Evolutionary conservation across 2,329 filamentous ascomycete genomes (phyloP).

Genomic region (Claviceps purpurea): DNA sequence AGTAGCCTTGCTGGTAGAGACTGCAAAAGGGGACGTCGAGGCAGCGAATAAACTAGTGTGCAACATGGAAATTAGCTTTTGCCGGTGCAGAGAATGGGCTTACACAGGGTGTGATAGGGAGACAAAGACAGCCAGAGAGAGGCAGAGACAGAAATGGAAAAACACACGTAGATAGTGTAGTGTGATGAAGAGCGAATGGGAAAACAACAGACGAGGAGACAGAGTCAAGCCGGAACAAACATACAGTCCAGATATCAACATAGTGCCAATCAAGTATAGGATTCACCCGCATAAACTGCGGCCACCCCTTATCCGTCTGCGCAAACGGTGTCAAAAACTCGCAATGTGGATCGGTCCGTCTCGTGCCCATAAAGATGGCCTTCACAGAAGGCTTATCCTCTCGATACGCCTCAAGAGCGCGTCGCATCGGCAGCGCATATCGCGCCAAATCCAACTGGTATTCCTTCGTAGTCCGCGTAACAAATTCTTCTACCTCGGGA

Average conservation of each 20-base stretch:
- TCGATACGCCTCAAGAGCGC: conserved; percentile 68
- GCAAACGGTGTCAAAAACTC: conserved; percentile 69
- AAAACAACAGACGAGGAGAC: background rate
- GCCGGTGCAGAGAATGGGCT: too few species aligned
- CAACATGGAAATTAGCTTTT: too few species aligned
- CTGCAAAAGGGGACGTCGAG: conserved; percentile 71
- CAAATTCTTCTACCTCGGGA: conserved; percentile 73
- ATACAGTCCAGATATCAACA: conserved; percentile 81
- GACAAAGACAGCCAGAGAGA: too few species aligned
- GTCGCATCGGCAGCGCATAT: conserved; percentile 67
- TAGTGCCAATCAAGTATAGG: conserved; percentile 98
- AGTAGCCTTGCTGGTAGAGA: conserved; percentile 81
- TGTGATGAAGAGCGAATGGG: background rate
- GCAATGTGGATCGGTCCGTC: conserved; percentile 86
- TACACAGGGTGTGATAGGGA: background rate
- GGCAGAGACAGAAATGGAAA: background rate
- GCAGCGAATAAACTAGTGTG: conserved; percentile 57
- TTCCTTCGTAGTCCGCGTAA: conserved; percentile 45
- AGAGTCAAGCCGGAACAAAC: background rate
- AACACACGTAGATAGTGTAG: too few species aligned
- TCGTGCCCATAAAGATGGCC: conserved; percentile 50
- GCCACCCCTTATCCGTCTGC: conserved; percentile 80
- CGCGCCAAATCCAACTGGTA: conserved; percentile 68
- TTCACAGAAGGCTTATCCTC: conserved; percentile 46
- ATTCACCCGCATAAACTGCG: conserved; percentile 81